These are phyloP conservation scores for Alternaria burnsii DNA, from an alignment of 2,329 filamentous ascomycete species.

Conservation along the genomic window DNA sequence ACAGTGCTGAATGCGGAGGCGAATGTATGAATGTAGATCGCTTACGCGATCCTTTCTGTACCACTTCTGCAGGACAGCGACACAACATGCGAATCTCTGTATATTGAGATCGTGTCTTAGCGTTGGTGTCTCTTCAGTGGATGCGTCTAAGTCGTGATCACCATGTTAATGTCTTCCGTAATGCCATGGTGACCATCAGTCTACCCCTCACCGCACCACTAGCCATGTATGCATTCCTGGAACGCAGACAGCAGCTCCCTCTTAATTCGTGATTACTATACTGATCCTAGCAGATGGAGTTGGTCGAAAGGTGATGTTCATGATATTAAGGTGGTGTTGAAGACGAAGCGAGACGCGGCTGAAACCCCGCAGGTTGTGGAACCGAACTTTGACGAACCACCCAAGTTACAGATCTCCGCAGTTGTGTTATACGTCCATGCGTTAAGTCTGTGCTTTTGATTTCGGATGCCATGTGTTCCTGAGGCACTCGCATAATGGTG, in stretches of 20 bases:
- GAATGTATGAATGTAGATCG: background rate
- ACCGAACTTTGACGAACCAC: constrained; percentile 23
- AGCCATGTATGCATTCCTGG: background rate
- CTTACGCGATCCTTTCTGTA: background rate
- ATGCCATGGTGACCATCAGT: background rate
- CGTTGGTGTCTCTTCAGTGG: background rate
- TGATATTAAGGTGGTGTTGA: constrained; percentile 17
- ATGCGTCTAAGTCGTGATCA: background rate
- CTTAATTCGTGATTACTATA: background rate
- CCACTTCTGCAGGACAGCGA: background rate
- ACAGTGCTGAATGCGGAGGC: constrained; percentile 7
- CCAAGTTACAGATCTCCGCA: constrained; percentile 8
- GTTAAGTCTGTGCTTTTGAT: constrained; percentile 12
- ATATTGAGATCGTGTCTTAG: background rate
- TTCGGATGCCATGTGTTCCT: constrained; percentile 25
- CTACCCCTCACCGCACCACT: background rate
- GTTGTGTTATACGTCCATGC: constrained; percentile 20
- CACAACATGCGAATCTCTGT: background rate
- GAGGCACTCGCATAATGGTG: constrained; percentile 14
- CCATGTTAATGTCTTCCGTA: background rate
- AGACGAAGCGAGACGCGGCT: constrained; percentile 23
- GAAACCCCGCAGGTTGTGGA: constrained; percentile 28
- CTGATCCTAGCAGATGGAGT: background rate
- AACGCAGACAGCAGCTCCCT: background rate
- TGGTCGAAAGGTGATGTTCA: constrained; percentile 2